Evolutionary conservation across 331 rosid species (phyloP), one percentile per base, ranked within the genome.

Genomic region (Malus hybrid): DNA sequence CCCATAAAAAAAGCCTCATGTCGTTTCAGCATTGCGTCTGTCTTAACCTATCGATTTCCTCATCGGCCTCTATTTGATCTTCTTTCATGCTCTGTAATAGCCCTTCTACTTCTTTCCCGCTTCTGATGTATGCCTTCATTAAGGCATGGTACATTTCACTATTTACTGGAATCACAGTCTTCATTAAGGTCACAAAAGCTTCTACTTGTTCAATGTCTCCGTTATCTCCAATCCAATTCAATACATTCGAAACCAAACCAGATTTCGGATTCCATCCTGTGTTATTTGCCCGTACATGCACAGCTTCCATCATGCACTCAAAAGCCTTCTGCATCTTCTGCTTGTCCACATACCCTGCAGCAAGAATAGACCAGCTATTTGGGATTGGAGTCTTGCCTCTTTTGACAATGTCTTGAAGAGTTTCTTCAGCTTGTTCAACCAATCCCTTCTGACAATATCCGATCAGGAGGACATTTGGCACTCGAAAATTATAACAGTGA

Each of bases 351-450:
- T 86, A 86, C 31, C 90, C 96, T 20, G 87, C 74, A 42, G 96
- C 91, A 54, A 90, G 68, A 62, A 92, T 92, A 39, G 83, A 65
- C 97, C 97, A 92, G 70, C 96, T 86, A 83, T 89, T 89, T 3
- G 96, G 97, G 20, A 76, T 82, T 14, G 96, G 97, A 65, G 79
- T 85, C 85, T 76, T 92, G 74, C 93, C 90, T 81, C 76, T 80
- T 64, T 70, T 56, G 3, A 84, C 74, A 65, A 86, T 76, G 69
- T 74, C 80, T 29, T 0, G 81, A 52, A 92, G 85, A 80, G 82
- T 68, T 42, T 80, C 71, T 83, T 89, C 93, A 2, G 96, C 97
- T 59, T 80, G 86, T 73, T 86, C 93, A 27, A 84, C 72, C 77
- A 81, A 67, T 20, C 96, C 92, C 31, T 56, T 86, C 27, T 67